These are phyloP conservation scores for Ailanthus altissimus DNA, from an alignment of 345 rosid genomes.

Conservation along the genomic window DNA sequence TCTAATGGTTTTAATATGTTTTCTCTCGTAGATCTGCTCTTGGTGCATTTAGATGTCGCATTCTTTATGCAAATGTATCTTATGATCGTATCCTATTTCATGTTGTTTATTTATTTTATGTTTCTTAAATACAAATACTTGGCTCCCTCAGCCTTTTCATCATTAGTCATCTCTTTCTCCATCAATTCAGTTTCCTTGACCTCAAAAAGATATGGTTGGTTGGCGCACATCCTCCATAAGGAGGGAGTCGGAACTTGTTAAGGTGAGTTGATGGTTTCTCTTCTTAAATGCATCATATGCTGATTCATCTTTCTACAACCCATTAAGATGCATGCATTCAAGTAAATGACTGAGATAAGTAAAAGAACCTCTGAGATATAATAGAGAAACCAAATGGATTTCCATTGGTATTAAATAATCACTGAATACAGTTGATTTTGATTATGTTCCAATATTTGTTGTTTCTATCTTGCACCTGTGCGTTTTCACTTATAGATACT, in stretches of 20 bases:
- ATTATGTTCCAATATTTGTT: neutral
- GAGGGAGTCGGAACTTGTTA: constrained; percentile 83
- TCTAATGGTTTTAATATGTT: constrained; percentile 21
- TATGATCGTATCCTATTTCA: constrained; percentile 86
- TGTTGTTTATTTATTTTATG: neutral
- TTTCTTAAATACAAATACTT: constrained; percentile 6
- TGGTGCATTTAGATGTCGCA: constrained; percentile 75
- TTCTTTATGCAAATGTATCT: constrained; percentile 86
- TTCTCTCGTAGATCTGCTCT: constrained; percentile 63
- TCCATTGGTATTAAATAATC: neutral
- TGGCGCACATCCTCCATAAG: constrained; percentile 99
- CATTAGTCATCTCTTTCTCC: constrained; percentile 17
- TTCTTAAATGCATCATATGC: neutral
- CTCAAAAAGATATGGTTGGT: constrained; percentile 87
- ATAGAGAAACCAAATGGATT: no score
- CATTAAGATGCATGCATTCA: neutral
- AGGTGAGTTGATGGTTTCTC: constrained; percentile 44
- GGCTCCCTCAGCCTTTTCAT: constrained; percentile 6
- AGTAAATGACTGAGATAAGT: no score
- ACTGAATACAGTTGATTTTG: neutral
- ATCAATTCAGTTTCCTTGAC: constrained; percentile 43
- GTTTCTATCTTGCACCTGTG: neutral
- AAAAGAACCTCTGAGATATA: no score
- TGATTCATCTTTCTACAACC: constrained; percentile 1
- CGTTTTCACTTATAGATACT: neutral